phyloP scores from a whole-genome alignment of 495 filamentous ascomycete genomes.

The Penicillium bialowiezense region DNA sequence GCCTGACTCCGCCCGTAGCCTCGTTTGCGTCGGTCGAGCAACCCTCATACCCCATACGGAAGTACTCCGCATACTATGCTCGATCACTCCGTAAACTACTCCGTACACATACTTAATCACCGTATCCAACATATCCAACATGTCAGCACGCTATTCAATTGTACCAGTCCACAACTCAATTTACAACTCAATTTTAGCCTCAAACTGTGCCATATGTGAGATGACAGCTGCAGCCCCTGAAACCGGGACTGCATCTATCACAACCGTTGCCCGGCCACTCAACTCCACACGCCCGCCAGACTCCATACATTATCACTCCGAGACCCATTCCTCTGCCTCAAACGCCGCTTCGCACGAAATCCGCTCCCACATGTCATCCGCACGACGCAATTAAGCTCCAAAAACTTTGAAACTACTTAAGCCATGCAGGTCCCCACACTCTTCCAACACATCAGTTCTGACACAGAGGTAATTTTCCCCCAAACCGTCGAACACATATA shows the following conservation, averaged over 20 bases:
- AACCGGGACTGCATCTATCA: slow-evolving; percentile 1
- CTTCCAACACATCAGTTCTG: slow-evolving; percentile 2
- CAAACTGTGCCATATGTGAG: not conserved
- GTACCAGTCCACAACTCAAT: not conserved
- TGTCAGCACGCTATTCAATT: not conserved
- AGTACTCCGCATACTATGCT: too few species aligned
- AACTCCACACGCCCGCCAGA: slow-evolving; percentile 1
- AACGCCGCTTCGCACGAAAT: slow-evolving; percentile 4
- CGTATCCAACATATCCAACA: too few species aligned
- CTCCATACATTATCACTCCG: slow-evolving; percentile 8
- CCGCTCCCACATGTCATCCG: slow-evolving; percentile 5
- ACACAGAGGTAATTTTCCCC: slow-evolving; percentile 10
- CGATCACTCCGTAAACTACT: too few species aligned
- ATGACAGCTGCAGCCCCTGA: slow-evolving; percentile 8
- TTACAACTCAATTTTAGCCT: not conserved
- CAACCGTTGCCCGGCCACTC: slow-evolving; percentile 8
- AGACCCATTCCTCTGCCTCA: slow-evolving; percentile 5
- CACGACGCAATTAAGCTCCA: not conserved
- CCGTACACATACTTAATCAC: too few species aligned
- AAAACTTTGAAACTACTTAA: slow-evolving; percentile 6
- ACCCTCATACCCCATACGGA: too few species aligned
- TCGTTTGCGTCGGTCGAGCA: too few species aligned
- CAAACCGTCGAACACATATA: too few species aligned
- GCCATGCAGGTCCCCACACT: slow-evolving; percentile 5
- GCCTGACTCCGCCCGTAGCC: too few species aligned